Evolutionary conservation across 2,329 filamentous ascomycete species (phyloP).

Genomic region (Talaromyces sp.): DNA sequence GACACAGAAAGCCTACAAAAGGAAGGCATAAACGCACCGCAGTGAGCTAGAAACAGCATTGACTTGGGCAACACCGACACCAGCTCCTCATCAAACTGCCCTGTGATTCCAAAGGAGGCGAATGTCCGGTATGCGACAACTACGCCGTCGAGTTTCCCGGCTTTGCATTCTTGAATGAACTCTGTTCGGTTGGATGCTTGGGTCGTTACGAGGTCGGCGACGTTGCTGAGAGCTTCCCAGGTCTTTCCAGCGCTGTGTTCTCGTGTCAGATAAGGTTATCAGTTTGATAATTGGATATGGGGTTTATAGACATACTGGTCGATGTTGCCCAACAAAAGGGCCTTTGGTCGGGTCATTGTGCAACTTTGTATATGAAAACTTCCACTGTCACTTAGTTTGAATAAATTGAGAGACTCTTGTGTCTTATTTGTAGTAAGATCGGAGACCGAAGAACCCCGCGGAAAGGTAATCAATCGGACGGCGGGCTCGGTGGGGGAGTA

Average conservation of each 20-base stretch:
- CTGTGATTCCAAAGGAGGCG: conserved; percentile 59
- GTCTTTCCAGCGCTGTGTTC: conserved; percentile 52
- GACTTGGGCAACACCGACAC: conserved; percentile 46
- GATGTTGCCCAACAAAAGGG: conserved; percentile 60
- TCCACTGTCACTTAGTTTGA: neutral
- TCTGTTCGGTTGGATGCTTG: conserved; percentile 57
- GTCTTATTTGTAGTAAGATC: neutral
- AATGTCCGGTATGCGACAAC: conserved; percentile 69
- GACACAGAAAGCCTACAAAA: neutral
- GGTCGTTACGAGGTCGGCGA: conserved; percentile 64
- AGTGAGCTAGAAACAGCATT: conserved; percentile 35
- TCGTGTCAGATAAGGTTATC: neutral
- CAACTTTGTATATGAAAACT: neutral
- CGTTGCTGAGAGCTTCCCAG: conserved; percentile 57
- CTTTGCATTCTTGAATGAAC: conserved; percentile 65
- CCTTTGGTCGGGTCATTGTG: conserved; percentile 47
- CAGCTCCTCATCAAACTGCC: conserved; percentile 67
- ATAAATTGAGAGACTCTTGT: neutral
- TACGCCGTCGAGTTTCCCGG: conserved; percentile 63
- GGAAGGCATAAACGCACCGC: conserved; percentile 24
- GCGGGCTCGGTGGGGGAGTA: neutral
- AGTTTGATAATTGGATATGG: neutral
- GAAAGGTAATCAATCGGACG: neutral
- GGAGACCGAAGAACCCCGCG: neutral
- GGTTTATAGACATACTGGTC: conserved; percentile 51